Conservation (phyloP, 495 filamentous ascomycete species). For the Xylaria scruposa region DNA sequence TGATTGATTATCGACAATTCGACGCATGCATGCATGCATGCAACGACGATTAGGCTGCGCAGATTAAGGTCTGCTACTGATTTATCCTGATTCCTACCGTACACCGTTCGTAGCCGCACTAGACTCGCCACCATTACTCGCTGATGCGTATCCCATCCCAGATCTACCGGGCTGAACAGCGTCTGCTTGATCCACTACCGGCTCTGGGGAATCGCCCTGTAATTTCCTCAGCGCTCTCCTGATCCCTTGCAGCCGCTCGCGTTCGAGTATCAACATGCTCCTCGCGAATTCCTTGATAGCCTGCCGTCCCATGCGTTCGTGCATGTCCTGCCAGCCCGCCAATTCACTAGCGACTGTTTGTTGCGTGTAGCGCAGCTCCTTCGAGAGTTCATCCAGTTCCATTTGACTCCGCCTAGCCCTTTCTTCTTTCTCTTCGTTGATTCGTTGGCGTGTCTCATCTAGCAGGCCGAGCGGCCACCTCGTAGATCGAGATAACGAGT, state of each 20-base stretch:
- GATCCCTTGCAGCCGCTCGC: constrained; percentile 79
- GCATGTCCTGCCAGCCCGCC: constrained; percentile 90
- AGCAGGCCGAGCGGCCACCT: constrained; percentile 84
- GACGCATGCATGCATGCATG: too few relatives aligned
- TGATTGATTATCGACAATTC: constrained; percentile 3
- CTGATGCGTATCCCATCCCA: constrained; percentile 28
- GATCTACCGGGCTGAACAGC: not conserved
- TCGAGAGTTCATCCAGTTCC: constrained; percentile 70
- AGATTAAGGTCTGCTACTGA: not conserved
- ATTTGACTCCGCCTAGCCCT: constrained; percentile 68
- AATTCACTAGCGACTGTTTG: constrained; percentile 90
- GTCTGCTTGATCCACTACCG: not conserved
- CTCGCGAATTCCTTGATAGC: constrained; percentile 78
- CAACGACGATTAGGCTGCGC: not conserved
- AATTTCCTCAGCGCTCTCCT: constrained; percentile 72
- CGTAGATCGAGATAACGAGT: constrained; percentile 72
- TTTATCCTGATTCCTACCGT: constrained; percentile 18
- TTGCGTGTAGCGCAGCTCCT: constrained; percentile 89
- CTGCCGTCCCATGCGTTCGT: constrained; percentile 75
- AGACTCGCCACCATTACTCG: constrained; percentile 31
- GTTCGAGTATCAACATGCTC: constrained; percentile 79
- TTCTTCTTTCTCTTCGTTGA: constrained; percentile 79
- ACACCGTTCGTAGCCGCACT: constrained; percentile 26
- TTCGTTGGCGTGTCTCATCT: constrained; percentile 84
- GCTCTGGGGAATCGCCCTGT: constrained; percentile 30